Evolutionary conservation across 805 yeast genomes (phyloP).

Genomic region (Myxozyma nipponensis): DNA sequence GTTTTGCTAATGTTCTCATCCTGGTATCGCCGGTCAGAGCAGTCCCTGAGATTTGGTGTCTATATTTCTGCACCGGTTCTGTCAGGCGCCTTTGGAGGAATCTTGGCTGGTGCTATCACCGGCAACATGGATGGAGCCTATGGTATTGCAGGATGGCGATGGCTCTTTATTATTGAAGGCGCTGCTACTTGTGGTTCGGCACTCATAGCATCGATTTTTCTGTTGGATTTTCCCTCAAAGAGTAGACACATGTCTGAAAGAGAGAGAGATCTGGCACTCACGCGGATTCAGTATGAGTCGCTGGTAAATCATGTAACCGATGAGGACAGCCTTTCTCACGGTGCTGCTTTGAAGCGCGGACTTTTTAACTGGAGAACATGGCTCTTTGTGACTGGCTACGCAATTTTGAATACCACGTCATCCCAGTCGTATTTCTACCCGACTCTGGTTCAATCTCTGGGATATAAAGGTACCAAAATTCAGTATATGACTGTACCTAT

Average conservation of each 20-base stretch:
- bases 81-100: conserved; percentile 59
- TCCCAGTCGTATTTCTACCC: too few relatives aligned
- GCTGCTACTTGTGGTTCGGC: conserved; percentile 12
- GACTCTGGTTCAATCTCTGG: too few relatives aligned
- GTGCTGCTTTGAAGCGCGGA: conserved; percentile 8
- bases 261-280: conserved; percentile 11
- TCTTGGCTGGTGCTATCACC: conserved; percentile 56
- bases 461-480: too few relatives aligned
- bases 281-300: conserved; percentile 17
- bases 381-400: conserved; percentile 13
- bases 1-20: conserved; percentile 31
- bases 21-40: conserved; percentile 54
- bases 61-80: conserved; percentile 60
- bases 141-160: conserved; percentile 65
- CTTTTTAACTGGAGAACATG: conserved; percentile 12
- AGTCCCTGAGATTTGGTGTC: conserved; percentile 55
- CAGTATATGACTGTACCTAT: too few relatives aligned
- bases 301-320: conserved; percentile 1
- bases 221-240: conserved; percentile 18
- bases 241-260: conserved; percentile 6
- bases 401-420: conserved; percentile 8
- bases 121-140: conserved; percentile 45
- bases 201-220: conserved; percentile 1
- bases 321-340: conserved; percentile 1
- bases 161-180: conserved; percentile 48